Conservation (phyloP, 225 moss, liverwort and hornwort species). For the Rhytidiadelphus loreus region DNA sequence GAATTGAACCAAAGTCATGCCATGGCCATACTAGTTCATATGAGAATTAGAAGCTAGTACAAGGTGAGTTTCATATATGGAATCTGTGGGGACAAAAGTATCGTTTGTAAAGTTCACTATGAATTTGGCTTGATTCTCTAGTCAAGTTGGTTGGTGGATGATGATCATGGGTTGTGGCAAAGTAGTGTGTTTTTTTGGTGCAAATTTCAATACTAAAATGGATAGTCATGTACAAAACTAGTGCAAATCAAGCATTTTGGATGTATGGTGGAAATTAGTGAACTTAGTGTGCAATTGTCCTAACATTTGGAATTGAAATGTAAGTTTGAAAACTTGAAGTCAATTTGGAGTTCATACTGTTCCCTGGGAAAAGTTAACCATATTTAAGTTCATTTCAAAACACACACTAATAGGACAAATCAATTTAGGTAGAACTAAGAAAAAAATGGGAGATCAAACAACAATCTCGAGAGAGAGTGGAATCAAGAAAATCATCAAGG, state of each 20-base stretch:
- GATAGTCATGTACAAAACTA: neutral
- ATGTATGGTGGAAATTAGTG: neutral
- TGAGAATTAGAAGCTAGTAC: no score
- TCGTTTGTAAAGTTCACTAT: neutral
- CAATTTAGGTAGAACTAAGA: neutral
- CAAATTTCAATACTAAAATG: neutral
- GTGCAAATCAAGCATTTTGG: neutral
- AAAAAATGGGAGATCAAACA: neutral
- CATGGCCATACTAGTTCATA: no score
- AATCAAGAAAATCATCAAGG: no score
- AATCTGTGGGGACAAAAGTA: neutral
- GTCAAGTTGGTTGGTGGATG: no score
- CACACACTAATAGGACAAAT: neutral
- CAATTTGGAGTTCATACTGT: neutral
- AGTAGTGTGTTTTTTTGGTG: no score
- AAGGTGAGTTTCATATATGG: neutral
- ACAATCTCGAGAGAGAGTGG: rapidly evolving
- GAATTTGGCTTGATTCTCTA: neutral
- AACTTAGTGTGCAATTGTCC: neutral
- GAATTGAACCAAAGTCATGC: no score
- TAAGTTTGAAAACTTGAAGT: neutral
- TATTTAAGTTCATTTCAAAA: neutral
- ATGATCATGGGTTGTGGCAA: neutral
- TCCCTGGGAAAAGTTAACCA: neutral
- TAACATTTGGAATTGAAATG: neutral